Percentiles rank a stretch among this genome's conserved stretches.
Evolutionary conservation across 1,284 basidiomycete species (phyloP).

Genomic region (Melampsora americana): DNA sequence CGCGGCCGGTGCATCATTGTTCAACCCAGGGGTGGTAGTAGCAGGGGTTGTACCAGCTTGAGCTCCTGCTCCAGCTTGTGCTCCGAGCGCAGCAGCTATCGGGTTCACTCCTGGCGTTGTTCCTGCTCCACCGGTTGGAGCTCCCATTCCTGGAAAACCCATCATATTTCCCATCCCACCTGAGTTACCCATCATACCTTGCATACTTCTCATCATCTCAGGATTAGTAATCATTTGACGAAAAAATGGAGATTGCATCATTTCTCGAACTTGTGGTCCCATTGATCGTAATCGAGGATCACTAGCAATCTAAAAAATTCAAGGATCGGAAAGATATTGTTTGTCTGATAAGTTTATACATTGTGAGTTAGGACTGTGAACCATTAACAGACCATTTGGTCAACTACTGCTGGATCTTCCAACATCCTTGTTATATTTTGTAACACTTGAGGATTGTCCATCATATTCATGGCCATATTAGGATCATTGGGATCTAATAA

Average conservation of each 20-base stretch:
- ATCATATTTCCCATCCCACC: constrained; percentile 49
- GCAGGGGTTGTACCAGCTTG: constrained; percentile 50
- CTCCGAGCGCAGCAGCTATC: constrained; percentile 40
- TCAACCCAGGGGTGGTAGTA: constrained; percentile 47
- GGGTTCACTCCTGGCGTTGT: constrained; percentile 37
- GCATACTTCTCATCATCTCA: constrained; percentile 45
- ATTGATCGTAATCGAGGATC: constrained; percentile 75
- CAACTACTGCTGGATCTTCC: constrained; percentile 70
- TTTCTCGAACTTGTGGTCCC: constrained; percentile 73
- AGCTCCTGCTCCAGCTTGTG: constrained; percentile 27
- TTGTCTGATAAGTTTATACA: neutral
- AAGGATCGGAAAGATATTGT: neutral
- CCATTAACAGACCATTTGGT: constrained; percentile 59
- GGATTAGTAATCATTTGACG: constrained; percentile 67
- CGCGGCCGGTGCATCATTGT: constrained; percentile 21
- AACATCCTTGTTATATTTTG: constrained; percentile 33
- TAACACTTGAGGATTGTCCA: constrained; percentile 42
- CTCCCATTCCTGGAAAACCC: constrained; percentile 44
- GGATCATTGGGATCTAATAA: constrained; percentile 39
- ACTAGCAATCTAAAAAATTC: constrained; percentile 62
- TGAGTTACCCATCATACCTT: constrained; percentile 47
- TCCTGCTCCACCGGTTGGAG: constrained; percentile 64
- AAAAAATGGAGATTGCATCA: constrained; percentile 65
- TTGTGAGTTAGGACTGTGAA: neutral
- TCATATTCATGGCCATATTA: constrained; percentile 44